Conservation (phyloP, 192 early-diverging fungal genomes). For the Coemansia sp. region DNA sequence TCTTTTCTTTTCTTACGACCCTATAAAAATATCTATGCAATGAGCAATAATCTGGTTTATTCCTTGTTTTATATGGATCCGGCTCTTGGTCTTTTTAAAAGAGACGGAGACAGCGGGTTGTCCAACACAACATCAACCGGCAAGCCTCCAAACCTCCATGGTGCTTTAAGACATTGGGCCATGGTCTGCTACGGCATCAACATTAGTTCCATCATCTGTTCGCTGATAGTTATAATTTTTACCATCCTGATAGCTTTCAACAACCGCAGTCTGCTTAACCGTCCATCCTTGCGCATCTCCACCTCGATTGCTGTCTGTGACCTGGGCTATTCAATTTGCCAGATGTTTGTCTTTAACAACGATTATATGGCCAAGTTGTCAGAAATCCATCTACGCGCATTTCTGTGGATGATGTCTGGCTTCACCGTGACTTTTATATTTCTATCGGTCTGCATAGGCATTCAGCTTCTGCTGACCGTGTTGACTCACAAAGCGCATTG, state of each 20-base stretch:
- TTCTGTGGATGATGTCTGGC: slow-evolving; percentile 11
- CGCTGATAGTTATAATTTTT: background rate
- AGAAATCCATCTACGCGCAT: slow-evolving; percentile 1
- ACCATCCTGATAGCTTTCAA: background rate
- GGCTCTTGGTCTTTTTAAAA: slow-evolving; percentile 45
- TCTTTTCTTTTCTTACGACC: background rate
- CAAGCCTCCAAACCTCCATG: slow-evolving; percentile 5
- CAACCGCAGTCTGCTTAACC: slow-evolving; percentile 7
- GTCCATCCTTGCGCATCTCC: slow-evolving; percentile 11
- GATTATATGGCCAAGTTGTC: slow-evolving; percentile 5
- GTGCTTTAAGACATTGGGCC: slow-evolving; percentile 1
- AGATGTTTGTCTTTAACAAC: slow-evolving; percentile 17
- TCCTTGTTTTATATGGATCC: slow-evolving; percentile 30
- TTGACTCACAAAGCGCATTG: background rate
- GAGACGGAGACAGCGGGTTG: slow-evolving; percentile 5
- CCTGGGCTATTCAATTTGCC: slow-evolving; percentile 10
- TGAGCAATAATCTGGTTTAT: slow-evolving; percentile 58
- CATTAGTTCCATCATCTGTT: slow-evolving; percentile 15
- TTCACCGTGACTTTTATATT: background rate
- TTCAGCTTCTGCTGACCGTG: slow-evolving; percentile 8
- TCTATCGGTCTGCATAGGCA: slow-evolving; percentile 9
- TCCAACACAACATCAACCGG: background rate
- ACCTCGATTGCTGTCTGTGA: slow-evolving; percentile 14
- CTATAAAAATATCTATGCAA: background rate
- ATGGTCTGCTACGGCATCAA: slow-evolving; percentile 10